Conservation (phyloP, 371 early-diverging fungal genomes). For the Mucor piriformis region DNA sequence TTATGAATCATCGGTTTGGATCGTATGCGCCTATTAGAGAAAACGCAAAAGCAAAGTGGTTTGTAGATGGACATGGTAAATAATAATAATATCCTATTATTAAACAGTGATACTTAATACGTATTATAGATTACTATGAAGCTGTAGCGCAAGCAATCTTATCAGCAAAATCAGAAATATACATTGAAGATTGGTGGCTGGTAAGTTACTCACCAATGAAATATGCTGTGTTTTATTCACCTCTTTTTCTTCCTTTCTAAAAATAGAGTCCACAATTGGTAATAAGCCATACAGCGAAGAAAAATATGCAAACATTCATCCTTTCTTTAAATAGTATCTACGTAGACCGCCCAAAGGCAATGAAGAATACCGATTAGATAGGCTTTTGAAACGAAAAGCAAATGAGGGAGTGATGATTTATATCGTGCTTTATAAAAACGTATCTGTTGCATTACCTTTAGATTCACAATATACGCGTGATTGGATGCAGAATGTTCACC, state of each 20-base stretch:
- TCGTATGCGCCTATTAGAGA: conserved; percentile 82
- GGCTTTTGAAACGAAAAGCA: conserved; percentile 83
- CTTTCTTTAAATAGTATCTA: conserved; percentile 60
- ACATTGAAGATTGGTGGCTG: conserved; percentile 92
- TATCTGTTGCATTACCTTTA: conserved; percentile 74
- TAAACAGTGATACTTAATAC: no score
- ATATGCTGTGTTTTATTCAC: background rate
- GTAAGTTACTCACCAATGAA: conserved; percentile 15
- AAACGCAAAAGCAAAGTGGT: conserved; percentile 70
- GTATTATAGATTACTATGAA: conserved; percentile 70
- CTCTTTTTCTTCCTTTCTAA: background rate
- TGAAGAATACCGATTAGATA: conserved; percentile 80
- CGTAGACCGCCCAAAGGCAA: conserved; percentile 74
- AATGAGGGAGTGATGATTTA: conserved; percentile 87
- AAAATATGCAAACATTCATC: background rate
- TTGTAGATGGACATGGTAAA: conserved; percentile 74
- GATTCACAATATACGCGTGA: conserved; percentile 84
- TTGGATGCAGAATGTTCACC: conserved; percentile 74
- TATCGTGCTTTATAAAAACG: conserved; percentile 87
- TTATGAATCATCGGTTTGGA: conserved; percentile 64
- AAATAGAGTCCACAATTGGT: conserved; percentile 70
- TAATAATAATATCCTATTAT: background rate
- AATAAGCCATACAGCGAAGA: background rate
- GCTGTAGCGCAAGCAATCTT: conserved; percentile 78
- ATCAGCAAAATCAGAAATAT: conserved; percentile 79